Base-by-base conservation (phyloP, 2,329 filamentous ascomycete species). In the Talaromyces funiculosus region DNA sequence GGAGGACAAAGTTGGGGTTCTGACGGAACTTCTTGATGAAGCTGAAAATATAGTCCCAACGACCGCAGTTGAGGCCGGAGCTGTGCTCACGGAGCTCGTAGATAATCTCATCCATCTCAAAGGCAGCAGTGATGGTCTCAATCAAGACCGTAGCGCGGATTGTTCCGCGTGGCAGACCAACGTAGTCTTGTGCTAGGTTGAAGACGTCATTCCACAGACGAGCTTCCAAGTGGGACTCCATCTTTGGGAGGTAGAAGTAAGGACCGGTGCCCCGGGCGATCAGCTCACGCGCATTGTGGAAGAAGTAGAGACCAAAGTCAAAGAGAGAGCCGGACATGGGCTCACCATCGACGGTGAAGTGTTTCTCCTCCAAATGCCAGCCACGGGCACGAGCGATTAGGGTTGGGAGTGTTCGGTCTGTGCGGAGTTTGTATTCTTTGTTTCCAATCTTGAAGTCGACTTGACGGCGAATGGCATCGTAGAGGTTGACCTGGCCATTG, bases 101-200 rank as follows among this genome's bases (percentile, higher is more conserved):
- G 79, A 99, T 97, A 78, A 99, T 97, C 86, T 99, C 94, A 71
- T 99, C 94, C 94, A 99, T 99, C 83, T 99, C 94, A 72, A 99
- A 99, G 16, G 93, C 94, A 43, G 94, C 94, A 45, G 93, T 84
- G 75, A 99, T 97, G 60, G 94, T 97, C 84, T 99, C 94, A 72
- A 99, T 97, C 69, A 99, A 81, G 40, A 97, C 93, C 3, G 94
- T 99, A 64, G 85, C 94, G 68, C 94, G 89, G 77, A 97, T 96
- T 59, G 92, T 97, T 59, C 94, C 94, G 62, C 94, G 86, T 59
- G 85, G 85, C 80, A 99, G 89, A 68, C 90, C 90, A 72, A 97
- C 86, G 79, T 89, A 92, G 80, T 99, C 94, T 79, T 99, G 94
- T 12, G 87, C 88, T 31, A 97, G 82, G 82, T 97, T 97, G 86